Conservation (phyloP, 306 rosid species). For the Corylus heterophylla region DNA sequence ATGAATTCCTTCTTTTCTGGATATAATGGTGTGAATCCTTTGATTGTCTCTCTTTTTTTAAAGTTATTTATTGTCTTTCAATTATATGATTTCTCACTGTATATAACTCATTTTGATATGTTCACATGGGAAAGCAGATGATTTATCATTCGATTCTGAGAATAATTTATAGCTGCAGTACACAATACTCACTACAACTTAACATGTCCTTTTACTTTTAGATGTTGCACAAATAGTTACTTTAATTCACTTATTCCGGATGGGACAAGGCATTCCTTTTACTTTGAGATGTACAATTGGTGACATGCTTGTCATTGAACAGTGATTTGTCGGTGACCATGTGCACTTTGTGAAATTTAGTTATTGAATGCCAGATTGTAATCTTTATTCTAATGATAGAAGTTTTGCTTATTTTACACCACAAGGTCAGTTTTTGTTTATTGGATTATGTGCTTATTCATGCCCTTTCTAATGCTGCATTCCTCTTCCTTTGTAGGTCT, state of each 20-base stretch:
- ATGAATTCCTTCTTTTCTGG: background rate
- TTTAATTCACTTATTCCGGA: background rate
- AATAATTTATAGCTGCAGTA: background rate
- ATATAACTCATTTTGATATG: background rate
- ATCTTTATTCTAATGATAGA: background rate
- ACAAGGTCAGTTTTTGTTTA: conserved; percentile 3
- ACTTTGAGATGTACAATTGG: no score
- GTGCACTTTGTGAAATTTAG: background rate
- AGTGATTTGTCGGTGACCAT: background rate
- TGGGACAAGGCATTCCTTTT: background rate
- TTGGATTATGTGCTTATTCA: conserved; percentile 13
- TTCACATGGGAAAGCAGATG: background rate
- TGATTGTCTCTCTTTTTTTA: background rate
- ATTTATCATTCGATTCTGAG: background rate
- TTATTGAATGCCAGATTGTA: background rate
- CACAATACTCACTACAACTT: background rate
- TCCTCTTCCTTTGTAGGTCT: conserved; percentile 33
- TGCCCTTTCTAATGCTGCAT: conserved; percentile 10
- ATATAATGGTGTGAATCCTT: background rate
- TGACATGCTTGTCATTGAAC: background rate
- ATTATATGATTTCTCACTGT: background rate
- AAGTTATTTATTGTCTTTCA: background rate
- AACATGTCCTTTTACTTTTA: background rate
- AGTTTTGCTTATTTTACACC: background rate
- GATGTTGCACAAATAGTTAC: background rate